phyloP scores from a whole-genome alignment of 2,329 filamentous ascomycete species.

The Zopfia rhizophila region DNA sequence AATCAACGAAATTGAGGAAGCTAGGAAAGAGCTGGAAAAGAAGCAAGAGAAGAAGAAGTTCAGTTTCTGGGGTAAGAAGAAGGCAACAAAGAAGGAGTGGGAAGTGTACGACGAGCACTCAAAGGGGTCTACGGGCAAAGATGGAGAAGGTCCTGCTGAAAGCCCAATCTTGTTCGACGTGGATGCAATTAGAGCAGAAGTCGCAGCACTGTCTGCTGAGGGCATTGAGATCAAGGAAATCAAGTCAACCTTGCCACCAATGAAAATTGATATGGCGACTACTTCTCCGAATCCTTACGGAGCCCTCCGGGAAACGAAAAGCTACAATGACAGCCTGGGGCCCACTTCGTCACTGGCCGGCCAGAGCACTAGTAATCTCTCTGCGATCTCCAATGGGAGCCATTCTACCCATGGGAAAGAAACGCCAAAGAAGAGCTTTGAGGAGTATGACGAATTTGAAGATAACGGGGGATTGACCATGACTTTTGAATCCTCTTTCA shows the following conservation, averaged over 20 bases:
- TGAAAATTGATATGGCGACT: constrained; percentile 71
- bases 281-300: constrained; percentile 32
- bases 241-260: constrained; percentile 87
- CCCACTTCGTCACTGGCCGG: constrained; percentile 19
- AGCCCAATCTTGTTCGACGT: constrained; percentile 86
- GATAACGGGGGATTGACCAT: constrained; percentile 50
- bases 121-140: constrained; percentile 55
- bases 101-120: constrained; percentile 85
- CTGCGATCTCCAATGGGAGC: constrained; percentile 28
- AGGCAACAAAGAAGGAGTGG: constrained; percentile 86
- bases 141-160: constrained; percentile 64
- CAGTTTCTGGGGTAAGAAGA: constrained; percentile 82
- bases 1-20: constrained; percentile 96
- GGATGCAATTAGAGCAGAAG: constrained; percentile 80
- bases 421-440: constrained; percentile 30
- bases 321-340: constrained; percentile 51
- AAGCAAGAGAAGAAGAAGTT: constrained; percentile 79
- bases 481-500: constrained; percentile 56
- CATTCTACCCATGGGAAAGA: constrained; percentile 16
- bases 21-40: constrained; percentile 84
- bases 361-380: constrained; percentile 28
- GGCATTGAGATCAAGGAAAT: constrained; percentile 79
- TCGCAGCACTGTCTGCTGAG: constrained; percentile 80
- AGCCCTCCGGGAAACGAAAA: constrained; percentile 53
- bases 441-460: constrained; percentile 50